phyloP scores from a whole-genome alignment of 139 green algal species.

The Mesotaenium endlicherianum region DNA sequence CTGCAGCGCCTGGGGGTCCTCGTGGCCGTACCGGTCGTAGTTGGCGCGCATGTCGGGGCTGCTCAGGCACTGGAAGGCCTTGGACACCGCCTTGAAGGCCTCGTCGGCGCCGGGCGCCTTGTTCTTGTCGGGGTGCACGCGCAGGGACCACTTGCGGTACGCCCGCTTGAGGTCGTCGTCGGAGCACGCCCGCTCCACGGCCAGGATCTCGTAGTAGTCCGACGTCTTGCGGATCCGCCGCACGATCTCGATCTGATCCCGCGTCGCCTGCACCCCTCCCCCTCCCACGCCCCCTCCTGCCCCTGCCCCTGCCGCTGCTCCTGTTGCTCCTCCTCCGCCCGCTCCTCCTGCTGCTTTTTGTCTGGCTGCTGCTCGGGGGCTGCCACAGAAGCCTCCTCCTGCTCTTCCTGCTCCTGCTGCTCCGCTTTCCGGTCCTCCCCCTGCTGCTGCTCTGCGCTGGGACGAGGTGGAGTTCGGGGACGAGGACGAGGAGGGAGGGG shows the following conservation, averaged over 20 bases:
- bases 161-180: conserved; percentile 57
- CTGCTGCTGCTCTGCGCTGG: too few relatives aligned
- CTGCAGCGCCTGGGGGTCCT: conserved; percentile 47
- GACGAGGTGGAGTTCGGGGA: too few relatives aligned
- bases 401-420: too few relatives aligned
- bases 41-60: conserved; percentile 61
- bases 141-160: conserved; percentile 57
- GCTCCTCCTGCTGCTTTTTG: too few relatives aligned
- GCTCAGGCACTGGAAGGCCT: conserved; percentile 68
- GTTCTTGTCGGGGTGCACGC: conserved; percentile 61
- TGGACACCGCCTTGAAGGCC: conserved; percentile 64
- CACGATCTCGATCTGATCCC: conserved; percentile 40
- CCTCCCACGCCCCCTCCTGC: too few relatives aligned
- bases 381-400: too few relatives aligned
- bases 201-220: conserved; percentile 56
- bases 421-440: too few relatives aligned
- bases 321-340: too few relatives aligned
- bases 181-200: conserved; percentile 10
- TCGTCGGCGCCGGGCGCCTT: conserved; percentile 55
- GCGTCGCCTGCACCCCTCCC: too few relatives aligned
- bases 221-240: conserved; percentile 16
- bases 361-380: too few relatives aligned
- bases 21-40: conserved; percentile 67
- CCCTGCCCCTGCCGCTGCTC: too few relatives aligned
- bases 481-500: too few relatives aligned